phyloP scores from a whole-genome alignment of 306 rosid genomes.

The Cicer cuneatum region DNA sequence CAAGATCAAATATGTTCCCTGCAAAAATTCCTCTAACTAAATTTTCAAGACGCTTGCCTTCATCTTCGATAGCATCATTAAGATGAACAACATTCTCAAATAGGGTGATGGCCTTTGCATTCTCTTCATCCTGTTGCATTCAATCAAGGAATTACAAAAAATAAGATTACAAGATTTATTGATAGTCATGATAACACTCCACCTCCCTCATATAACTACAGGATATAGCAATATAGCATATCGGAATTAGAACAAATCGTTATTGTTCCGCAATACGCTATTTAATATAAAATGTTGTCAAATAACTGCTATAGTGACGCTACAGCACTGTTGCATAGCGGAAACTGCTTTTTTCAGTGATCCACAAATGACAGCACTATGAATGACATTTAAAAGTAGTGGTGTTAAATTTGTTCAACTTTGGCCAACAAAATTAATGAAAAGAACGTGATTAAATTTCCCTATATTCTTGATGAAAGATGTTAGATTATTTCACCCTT shows the following conservation, averaged over 20 bases:
- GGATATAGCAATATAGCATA: too few relatives aligned
- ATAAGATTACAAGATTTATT: slow-evolving; percentile 32
- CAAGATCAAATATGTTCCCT: slow-evolving; percentile 96
- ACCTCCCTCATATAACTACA: neutral
- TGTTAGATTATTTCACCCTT: slow-evolving; percentile 24
- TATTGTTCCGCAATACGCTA: too few relatives aligned
- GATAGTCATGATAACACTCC: slow-evolving; percentile 16
- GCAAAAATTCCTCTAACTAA: slow-evolving; percentile 88
- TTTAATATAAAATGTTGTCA: too few relatives aligned
- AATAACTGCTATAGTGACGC: too few relatives aligned
- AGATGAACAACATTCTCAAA: slow-evolving; percentile 70
- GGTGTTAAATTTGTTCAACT: slow-evolving; percentile 29
- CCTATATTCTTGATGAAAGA: slow-evolving; percentile 4
- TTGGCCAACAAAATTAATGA: slow-evolving; percentile 18
- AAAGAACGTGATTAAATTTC: neutral
- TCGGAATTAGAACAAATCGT: too few relatives aligned
- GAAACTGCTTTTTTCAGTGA: too few relatives aligned
- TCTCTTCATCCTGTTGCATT: slow-evolving; percentile 78
- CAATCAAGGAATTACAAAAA: slow-evolving; percentile 34
- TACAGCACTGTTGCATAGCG: too few relatives aligned
- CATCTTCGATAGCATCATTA: slow-evolving; percentile 87
- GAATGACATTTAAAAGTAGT: slow-evolving; percentile 7
- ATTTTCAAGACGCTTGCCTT: slow-evolving; percentile 79
- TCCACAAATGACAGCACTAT: too few relatives aligned
- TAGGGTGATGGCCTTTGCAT: slow-evolving; percentile 81